A percentile compares a stretch with the other conserved stretches of the same genome.
These are phyloP conservation scores for Fonsecaea pedrosoi DNA, from an alignment of 2,329 filamentous ascomycete genomes.

Conservation along the genomic window DNA sequence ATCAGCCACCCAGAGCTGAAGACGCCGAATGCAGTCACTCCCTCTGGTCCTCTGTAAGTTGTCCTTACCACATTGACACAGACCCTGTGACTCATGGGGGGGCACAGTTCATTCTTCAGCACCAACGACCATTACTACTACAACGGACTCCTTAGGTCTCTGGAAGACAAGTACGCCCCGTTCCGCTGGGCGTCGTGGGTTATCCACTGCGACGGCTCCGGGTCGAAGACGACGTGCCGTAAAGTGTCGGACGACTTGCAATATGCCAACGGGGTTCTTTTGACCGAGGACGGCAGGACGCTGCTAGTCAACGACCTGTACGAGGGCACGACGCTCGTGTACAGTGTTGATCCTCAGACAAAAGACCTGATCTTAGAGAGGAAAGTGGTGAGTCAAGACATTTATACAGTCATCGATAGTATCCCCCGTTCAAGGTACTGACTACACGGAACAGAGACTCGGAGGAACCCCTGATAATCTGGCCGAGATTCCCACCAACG, in stretches of 20 bases:
- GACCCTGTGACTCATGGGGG: not conserved
- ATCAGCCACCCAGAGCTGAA: slow-evolving; percentile 6
- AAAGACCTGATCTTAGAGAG: slow-evolving; percentile 11
- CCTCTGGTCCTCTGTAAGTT: slow-evolving; percentile 14
- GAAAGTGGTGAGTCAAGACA: not conserved
- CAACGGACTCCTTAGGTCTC: not conserved
- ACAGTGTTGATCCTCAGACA: slow-evolving; percentile 12
- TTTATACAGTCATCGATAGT: too few relatives aligned
- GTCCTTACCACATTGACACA: not conserved
- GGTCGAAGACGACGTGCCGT: slow-evolving; percentile 8
- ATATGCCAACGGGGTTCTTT: slow-evolving; percentile 9
- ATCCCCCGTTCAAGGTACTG: not conserved
- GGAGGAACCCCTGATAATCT: slow-evolving; percentile 11
- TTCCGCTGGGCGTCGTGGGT: slow-evolving; percentile 11
- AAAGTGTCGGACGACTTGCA: slow-evolving; percentile 1
- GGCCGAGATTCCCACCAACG: slow-evolving; percentile 10
- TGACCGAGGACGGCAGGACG: slow-evolving; percentile 10
- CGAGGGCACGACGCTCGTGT: slow-evolving; percentile 10
- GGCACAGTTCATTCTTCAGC: slow-evolving; percentile 2
- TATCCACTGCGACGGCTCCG: slow-evolving; percentile 8
- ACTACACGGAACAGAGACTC: not conserved
- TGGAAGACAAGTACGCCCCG: slow-evolving; percentile 13
- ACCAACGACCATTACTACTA: slow-evolving; percentile 17
- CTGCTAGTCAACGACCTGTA: slow-evolving; percentile 10
- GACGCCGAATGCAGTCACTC: slow-evolving; percentile 10